Conservation (phyloP, 176 grass and related monocot species). For the barley (Hordeum vulgare) region DNA sequence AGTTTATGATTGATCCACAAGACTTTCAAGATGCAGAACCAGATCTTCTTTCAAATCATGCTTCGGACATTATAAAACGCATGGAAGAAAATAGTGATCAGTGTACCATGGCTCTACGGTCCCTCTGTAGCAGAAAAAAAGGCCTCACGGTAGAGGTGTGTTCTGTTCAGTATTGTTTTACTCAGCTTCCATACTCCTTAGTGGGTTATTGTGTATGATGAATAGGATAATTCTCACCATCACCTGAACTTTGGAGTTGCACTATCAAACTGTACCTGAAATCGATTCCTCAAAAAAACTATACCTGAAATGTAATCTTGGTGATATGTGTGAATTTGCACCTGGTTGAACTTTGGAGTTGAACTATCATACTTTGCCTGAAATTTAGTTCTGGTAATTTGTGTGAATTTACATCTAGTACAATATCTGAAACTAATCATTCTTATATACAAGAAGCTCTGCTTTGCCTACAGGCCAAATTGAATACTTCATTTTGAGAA, state of each 20-base stretch:
- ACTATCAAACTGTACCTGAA: neutral
- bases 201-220: neutral
- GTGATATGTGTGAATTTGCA: neutral
- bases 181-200: neutral
- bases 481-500: neutral
- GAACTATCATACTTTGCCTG: neutral
- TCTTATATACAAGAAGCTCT: neutral
- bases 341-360: neutral
- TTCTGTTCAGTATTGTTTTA: neutral
- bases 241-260: neutral
- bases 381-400: neutral
- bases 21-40: conserved; percentile 91
- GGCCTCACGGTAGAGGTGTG: conserved; percentile 68
- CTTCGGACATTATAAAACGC: conserved; percentile 65
- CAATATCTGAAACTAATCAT: conserved; percentile 1
- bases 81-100: conserved; percentile 48
- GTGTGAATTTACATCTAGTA: neutral
- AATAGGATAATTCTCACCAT: neutral
- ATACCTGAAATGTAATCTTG: neutral
- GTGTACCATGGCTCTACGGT: conserved; percentile 49
- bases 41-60: conserved; percentile 77
- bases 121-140: conserved; percentile 88
- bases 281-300: neutral
- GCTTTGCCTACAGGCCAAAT: neutral
- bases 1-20: conserved; percentile 67